Conservation (phyloP, 164 flowering plant species). For the Liriodendron chinense region DNA sequence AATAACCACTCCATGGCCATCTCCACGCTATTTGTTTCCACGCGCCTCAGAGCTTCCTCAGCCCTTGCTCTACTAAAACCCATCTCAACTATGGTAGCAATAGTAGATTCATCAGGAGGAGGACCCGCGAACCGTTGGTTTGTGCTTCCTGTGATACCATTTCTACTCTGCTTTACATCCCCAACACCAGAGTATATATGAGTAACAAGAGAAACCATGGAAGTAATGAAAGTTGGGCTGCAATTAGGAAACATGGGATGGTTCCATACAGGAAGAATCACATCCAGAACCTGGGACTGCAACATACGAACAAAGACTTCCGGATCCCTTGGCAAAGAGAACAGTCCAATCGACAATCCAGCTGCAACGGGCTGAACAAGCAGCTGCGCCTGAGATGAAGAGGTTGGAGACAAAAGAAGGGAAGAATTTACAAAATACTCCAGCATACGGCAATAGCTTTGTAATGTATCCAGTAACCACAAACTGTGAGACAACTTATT, state of each 20-base stretch:
- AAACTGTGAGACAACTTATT: constrained; percentile 50
- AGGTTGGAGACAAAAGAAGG: constrained; percentile 59
- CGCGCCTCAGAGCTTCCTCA: constrained; percentile 84
- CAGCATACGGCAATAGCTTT: constrained; percentile 68
- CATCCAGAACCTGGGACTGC: constrained; percentile 87
- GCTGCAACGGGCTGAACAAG: constrained; percentile 89
- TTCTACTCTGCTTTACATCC: constrained; percentile 57
- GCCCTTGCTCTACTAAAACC: constrained; percentile 91
- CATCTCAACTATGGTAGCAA: constrained; percentile 89
- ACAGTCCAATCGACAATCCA: constrained; percentile 78
- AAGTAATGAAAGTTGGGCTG: constrained; percentile 50
- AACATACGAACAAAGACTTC: constrained; percentile 79
- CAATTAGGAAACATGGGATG: constrained; percentile 77
- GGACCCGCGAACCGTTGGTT: constrained; percentile 55
- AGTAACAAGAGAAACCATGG: constrained; percentile 67
- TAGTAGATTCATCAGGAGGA: constrained; percentile 86
- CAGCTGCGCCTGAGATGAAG: constrained; percentile 73
- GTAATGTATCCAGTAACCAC: constrained; percentile 83
- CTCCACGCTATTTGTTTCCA: constrained; percentile 86
- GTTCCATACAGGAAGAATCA: constrained; percentile 86
- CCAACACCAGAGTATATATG: constrained; percentile 82
- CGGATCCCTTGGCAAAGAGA: constrained; percentile 87
- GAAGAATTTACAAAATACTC: constrained; percentile 86
- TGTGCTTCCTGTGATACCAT: constrained; percentile 46
- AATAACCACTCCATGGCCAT: constrained; percentile 98